Evolutionary conservation across 345 rosid species (phyloP).

Genomic region (Sonneratia alba): DNA sequence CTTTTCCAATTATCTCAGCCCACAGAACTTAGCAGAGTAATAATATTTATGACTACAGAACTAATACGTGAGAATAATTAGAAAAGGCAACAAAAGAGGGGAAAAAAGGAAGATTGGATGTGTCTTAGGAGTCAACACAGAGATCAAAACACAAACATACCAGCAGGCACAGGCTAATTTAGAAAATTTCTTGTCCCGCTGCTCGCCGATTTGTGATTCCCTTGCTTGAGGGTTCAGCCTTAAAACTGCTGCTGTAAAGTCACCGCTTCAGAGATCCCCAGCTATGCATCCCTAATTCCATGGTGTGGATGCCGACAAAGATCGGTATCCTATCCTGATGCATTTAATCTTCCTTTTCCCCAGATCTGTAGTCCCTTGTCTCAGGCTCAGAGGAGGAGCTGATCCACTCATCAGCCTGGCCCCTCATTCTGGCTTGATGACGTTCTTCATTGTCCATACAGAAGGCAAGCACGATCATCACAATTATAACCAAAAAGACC

Average conservation of each 20-base stretch:
- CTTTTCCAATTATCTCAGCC: neutral
- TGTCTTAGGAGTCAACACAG: neutral
- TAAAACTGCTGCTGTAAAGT: neutral
- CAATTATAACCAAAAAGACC: slow-evolving; percentile 55
- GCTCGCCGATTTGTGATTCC: neutral
- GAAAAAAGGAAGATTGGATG: neutral
- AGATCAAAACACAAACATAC: neutral
- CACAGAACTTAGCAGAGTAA: neutral
- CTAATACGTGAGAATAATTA: neutral
- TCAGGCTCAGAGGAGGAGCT: slow-evolving; percentile 28
- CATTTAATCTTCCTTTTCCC: slow-evolving; percentile 57
- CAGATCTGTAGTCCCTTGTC: slow-evolving; percentile 27
- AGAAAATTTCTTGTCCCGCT: neutral
- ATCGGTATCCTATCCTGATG: neutral
- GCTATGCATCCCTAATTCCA: no score
- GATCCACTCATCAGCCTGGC: slow-evolving; percentile 20
- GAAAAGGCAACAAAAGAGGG: neutral
- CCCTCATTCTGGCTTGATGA: slow-evolving; percentile 33
- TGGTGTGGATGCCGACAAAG: neutral
- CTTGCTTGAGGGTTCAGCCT: neutral
- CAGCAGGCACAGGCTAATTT: neutral
- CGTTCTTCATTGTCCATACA: slow-evolving; percentile 37
- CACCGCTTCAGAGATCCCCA: neutral
- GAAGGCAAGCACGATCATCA: slow-evolving; percentile 44
- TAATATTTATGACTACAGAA: neutral